Conservation (phyloP, 306 rosid genomes). For the Acacia crassicarpa region DNA sequence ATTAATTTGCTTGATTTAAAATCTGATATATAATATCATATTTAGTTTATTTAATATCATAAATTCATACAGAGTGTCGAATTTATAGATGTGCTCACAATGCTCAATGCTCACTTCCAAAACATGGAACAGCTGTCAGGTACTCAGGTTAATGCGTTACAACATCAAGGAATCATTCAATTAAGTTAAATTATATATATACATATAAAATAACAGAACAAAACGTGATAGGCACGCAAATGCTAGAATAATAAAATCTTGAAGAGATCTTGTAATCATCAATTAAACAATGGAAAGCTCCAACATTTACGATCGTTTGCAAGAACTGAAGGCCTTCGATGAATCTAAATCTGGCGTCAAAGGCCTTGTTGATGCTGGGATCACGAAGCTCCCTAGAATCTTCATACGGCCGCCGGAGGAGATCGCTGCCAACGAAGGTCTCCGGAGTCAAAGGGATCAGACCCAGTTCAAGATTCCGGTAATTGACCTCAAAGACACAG, state of each 20-base stretch:
- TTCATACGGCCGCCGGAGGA: constrained; percentile 33
- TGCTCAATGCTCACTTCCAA: background rate
- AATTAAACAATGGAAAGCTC: constrained; percentile 1
- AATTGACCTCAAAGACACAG: constrained; percentile 30
- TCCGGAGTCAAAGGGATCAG: background rate
- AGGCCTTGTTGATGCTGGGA: constrained; percentile 43
- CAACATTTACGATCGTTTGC: constrained; percentile 17
- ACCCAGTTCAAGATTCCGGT: constrained; percentile 36
- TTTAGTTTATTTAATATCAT: too few species aligned
- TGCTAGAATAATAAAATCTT: background rate
- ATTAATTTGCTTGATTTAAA: too few species aligned
- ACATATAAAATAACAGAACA: too few species aligned
- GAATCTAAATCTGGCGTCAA: constrained; percentile 47
- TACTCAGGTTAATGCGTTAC: background rate
- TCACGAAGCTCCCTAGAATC: constrained; percentile 36
- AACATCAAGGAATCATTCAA: background rate
- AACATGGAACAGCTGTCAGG: too few species aligned
- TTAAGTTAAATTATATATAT: too few species aligned
- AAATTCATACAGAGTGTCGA: too few species aligned
- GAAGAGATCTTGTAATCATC: too few species aligned
- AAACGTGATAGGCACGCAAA: background rate
- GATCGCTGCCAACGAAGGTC: background rate
- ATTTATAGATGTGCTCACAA: too few species aligned
- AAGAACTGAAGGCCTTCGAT: constrained; percentile 39
- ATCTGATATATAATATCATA: too few species aligned